Evolutionary conservation across 768 basidiomycete genomes (phyloP).

Genomic region (Astraeus odoratus): DNA sequence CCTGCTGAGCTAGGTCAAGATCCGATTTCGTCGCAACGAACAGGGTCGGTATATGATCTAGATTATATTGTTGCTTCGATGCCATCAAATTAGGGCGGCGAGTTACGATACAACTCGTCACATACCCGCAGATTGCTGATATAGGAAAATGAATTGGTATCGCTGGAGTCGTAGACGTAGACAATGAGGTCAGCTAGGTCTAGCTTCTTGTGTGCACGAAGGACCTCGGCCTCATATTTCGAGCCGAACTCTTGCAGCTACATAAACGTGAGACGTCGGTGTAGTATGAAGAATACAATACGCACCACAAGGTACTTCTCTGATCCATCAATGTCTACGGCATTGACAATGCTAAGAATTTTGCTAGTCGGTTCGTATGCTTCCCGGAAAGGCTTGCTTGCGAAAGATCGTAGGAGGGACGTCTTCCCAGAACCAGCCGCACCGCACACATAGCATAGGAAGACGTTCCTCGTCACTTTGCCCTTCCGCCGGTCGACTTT

Average conservation of each 20-base stretch:
- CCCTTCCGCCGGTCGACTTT: slow-evolving; percentile 82
- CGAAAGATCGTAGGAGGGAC: slow-evolving; percentile 75
- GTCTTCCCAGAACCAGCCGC: slow-evolving; percentile 97
- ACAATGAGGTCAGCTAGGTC: slow-evolving; percentile 92
- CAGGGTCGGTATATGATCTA: slow-evolving; percentile 90
- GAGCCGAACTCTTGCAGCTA: slow-evolving; percentile 98
- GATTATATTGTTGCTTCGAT: slow-evolving; percentile 88
- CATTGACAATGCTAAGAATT: slow-evolving; percentile 87
- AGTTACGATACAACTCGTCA: slow-evolving; percentile 7
- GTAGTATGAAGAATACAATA: slow-evolving; percentile 13
- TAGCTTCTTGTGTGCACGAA: slow-evolving; percentile 85
- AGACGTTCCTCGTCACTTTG: slow-evolving; percentile 86
- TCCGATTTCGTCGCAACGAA: slow-evolving; percentile 99
- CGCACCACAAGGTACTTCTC: slow-evolving; percentile 96
- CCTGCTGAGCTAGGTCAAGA: slow-evolving; percentile 93
- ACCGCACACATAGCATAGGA: slow-evolving; percentile 89
- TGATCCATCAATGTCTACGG: slow-evolving; percentile 87
- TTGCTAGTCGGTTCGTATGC: slow-evolving; percentile 86
- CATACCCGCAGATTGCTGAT: slow-evolving; percentile 90
- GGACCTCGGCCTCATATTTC: slow-evolving; percentile 85
- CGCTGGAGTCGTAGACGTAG: slow-evolving; percentile 95
- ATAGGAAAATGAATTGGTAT: slow-evolving; percentile 98
- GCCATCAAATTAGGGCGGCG: slow-evolving; percentile 11
- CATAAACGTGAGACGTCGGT: slow-evolving; percentile 3
- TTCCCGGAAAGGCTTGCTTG: slow-evolving; percentile 69